Evolutionary conservation across 116 monocot species (phyloP).

Genomic region (Zostera marina): DNA sequence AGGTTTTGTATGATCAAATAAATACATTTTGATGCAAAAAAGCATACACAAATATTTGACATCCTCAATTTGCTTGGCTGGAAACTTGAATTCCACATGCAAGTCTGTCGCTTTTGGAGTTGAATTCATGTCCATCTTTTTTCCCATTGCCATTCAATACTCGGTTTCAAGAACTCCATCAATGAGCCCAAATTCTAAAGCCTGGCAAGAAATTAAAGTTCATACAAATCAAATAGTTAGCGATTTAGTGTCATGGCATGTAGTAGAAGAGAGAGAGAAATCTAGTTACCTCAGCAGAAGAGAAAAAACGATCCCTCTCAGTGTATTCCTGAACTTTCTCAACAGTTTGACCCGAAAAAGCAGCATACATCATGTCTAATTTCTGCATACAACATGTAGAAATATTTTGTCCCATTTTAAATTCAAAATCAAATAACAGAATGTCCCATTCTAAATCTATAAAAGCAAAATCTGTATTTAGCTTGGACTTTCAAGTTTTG

Average conservation of each 20-base stretch:
- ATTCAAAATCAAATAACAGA: too few relatives aligned
- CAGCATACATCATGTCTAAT: slow-evolving; percentile 93
- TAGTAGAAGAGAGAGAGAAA: background rate
- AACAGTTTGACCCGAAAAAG: slow-evolving; percentile 74
- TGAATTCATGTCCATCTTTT: background rate
- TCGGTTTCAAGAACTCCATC: slow-evolving; percentile 80
- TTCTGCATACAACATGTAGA: slow-evolving; percentile 29
- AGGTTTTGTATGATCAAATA: too few relatives aligned
- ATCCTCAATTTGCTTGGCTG: too few relatives aligned
- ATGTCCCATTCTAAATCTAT: too few relatives aligned
- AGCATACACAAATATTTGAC: too few relatives aligned
- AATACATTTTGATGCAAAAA: too few relatives aligned
- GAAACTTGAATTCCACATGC: too few relatives aligned
- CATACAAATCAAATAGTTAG: background rate
- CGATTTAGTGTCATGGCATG: too few relatives aligned
- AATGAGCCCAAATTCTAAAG: slow-evolving; percentile 81
- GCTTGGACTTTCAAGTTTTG: too few relatives aligned
- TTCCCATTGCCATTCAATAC: slow-evolving; percentile 21
- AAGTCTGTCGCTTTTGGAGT: too few relatives aligned
- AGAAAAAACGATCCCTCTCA: slow-evolving; percentile 77
- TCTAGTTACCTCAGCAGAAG: slow-evolving; percentile 54
- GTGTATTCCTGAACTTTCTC: slow-evolving; percentile 84
- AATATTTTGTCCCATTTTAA: background rate
- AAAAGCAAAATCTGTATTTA: too few relatives aligned
- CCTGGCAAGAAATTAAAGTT: slow-evolving; percentile 17